A percentile compares a stretch with the other conserved stretches of the same genome.
Evolutionary conservation across 148 eudicot species (phyloP).

Genomic region (Mesembryanthemum crystallinum): DNA sequence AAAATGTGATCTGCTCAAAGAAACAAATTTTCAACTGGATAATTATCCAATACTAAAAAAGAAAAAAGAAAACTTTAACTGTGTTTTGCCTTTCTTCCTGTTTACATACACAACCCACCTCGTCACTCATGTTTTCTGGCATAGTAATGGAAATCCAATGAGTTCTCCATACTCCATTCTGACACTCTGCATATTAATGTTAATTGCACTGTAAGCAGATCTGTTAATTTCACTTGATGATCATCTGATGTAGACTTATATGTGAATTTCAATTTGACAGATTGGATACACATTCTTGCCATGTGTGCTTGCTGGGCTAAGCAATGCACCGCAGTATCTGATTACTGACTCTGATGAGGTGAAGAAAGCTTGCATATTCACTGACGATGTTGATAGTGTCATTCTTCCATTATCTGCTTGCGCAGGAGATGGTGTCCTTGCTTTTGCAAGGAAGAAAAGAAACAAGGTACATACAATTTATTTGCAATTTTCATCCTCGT

Average conservation of each 20-base stretch:
- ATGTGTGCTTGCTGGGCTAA: conserved; percentile 90
- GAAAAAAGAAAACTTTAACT: too few species aligned
- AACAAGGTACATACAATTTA: conserved; percentile 50
- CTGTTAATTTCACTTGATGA: neutral
- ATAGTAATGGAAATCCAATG: too few species aligned
- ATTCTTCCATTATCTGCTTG: conserved; percentile 80
- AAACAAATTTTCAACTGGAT: too few species aligned
- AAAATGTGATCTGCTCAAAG: too few species aligned
- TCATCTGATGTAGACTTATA: conserved; percentile 7
- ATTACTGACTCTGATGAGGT: conserved; percentile 30
- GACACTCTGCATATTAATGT: neutral
- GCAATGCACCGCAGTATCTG: conserved; percentile 85
- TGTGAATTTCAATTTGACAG: conserved; percentile 33
- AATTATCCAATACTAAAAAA: too few species aligned
- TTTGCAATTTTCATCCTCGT: conserved; percentile 7
- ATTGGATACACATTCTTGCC: conserved; percentile 95
- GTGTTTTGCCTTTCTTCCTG: too few species aligned
- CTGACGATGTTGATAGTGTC: conserved; percentile 88
- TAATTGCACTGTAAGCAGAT: neutral
- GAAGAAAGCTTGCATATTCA: conserved; percentile 53
- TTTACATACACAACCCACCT: too few species aligned
- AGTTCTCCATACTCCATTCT: too few species aligned
- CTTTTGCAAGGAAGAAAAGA: conserved; percentile 53
- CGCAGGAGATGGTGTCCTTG: conserved; percentile 75
- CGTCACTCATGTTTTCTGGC: too few species aligned